These are phyloP conservation scores for Pichia deserticola DNA, from an alignment of 805 yeast species.

Conservation along the genomic window DNA sequence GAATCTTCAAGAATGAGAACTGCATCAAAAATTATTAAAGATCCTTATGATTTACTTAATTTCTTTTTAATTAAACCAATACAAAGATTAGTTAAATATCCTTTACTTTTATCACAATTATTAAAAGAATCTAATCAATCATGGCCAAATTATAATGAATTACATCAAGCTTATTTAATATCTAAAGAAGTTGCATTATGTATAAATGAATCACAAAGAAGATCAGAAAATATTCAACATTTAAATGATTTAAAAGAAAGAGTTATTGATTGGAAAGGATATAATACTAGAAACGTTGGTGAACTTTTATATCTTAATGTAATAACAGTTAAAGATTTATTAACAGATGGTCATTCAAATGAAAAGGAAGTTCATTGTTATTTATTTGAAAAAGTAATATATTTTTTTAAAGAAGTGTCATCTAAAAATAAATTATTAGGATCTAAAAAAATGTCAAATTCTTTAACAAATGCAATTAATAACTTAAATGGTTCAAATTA, in stretches of 20 bases:
- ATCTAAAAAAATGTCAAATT: conserved; percentile 42
- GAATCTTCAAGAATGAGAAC: conserved; percentile 51
- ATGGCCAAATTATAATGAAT: conserved; percentile 55
- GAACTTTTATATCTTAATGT: conserved; percentile 70
- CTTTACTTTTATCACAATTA: conserved; percentile 70
- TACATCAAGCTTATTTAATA: conserved; percentile 60
- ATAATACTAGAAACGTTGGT: conserved; percentile 72
- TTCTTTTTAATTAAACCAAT: conserved; percentile 89
- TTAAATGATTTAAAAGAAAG: conserved; percentile 62
- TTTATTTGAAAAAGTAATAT: conserved; percentile 63
- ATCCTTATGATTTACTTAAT: conserved; percentile 83
- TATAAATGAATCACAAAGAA: conserved; percentile 90
- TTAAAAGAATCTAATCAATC: conserved; percentile 52
- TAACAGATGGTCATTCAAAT: conserved; percentile 43
- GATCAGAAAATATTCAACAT: conserved; percentile 75
- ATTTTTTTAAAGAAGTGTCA: conserved; percentile 54
- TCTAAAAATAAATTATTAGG: conserved; percentile 42
- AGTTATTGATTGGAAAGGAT: conserved; percentile 90
- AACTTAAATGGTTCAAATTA: conserved; percentile 21
- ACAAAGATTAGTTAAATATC: conserved; percentile 94
- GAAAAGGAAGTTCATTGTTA: conserved; percentile 89
- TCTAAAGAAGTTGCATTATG: conserved; percentile 78
- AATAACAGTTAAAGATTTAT: conserved; percentile 57
- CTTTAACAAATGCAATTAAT: conserved; percentile 13
- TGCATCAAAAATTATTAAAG: conserved; percentile 59